Percentiles rank a stretch among this genome's conserved stretches.
Conservation (phyloP, 306 rosid genomes). For the Delonix regia region DNA sequence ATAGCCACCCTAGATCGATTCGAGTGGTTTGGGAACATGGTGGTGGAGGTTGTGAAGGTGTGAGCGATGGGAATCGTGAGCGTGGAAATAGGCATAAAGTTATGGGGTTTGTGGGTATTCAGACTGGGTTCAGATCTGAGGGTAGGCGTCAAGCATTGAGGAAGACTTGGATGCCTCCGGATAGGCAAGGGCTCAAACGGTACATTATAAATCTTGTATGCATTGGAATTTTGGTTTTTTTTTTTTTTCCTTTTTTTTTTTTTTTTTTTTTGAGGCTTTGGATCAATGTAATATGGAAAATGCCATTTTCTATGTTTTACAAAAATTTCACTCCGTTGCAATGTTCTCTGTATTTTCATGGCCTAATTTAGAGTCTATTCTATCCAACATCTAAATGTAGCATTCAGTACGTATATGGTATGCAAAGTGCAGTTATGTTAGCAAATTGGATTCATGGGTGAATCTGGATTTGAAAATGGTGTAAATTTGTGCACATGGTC, state of each 20-base stretch:
- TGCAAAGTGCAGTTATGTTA: neutral
- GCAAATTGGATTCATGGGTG: neutral
- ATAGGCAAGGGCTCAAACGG: slow-evolving; percentile 66
- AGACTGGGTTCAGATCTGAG: slow-evolving; percentile 66
- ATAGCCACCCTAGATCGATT: slow-evolving; percentile 47
- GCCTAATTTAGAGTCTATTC: neutral
- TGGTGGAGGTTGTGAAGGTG: neutral
- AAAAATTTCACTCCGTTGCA: slow-evolving; percentile 10
- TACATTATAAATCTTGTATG: slow-evolving; percentile 7
- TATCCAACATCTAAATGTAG: neutral
- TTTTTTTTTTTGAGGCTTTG: neutral
- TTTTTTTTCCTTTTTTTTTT: neutral
- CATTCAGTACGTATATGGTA: neutral
- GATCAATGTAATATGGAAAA: neutral
- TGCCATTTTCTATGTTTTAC: neutral
- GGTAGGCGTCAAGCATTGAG: slow-evolving; percentile 67
- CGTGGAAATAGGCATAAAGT: slow-evolving; percentile 49
- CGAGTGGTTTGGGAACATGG: slow-evolving; percentile 62
- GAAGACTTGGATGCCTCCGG: slow-evolving; percentile 79
- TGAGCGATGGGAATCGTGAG: neutral
- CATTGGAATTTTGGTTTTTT: neutral
- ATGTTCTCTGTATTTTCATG: slow-evolving; percentile 16
- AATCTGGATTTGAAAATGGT: neutral
- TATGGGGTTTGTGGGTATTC: slow-evolving; percentile 81
- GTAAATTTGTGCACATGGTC: neutral